Evolutionary conservation across 768 basidiomycete genomes (phyloP).

Genomic region (Kwoniella dendrophila): DNA sequence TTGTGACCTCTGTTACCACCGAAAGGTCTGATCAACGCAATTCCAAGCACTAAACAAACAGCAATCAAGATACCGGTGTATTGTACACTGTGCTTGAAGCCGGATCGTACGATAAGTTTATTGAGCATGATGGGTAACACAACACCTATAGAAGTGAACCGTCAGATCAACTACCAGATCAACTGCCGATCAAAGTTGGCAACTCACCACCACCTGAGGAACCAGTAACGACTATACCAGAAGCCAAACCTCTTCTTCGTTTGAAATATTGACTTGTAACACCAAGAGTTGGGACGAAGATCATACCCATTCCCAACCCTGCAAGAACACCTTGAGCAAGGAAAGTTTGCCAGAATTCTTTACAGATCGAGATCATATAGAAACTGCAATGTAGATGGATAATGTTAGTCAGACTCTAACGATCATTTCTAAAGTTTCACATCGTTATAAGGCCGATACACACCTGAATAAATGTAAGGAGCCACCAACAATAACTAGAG

Average conservation of each 20-base stretch:
- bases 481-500: conserved; percentile 19
- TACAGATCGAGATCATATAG: conserved; percentile 35
- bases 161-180: background rate
- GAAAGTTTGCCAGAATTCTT: conserved; percentile 27
- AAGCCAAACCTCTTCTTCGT: conserved; percentile 57
- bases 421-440: too few relatives aligned
- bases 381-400: conserved; percentile 7
- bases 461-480: conserved; percentile 22
- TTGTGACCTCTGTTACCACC: conserved; percentile 6
- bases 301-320: conserved; percentile 61
- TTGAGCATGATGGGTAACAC: conserved; percentile 54
- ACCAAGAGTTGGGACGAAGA: conserved; percentile 61
- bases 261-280: conserved; percentile 60
- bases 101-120: conserved; percentile 18
- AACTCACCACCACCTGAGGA: conserved; percentile 43
- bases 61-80: conserved; percentile 8
- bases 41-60: conserved; percentile 6
- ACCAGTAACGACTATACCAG: conserved; percentile 58
- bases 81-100: conserved; percentile 14
- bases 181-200: background rate
- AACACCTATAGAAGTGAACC: conserved; percentile 27
- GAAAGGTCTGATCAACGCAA: conserved; percentile 7
- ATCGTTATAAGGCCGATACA: too few relatives aligned
- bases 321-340: conserved; percentile 33
- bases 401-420: too few relatives aligned